phyloP scores from a whole-genome alignment of 768 basidiomycete species.

The Boletus rufocinnamomeus region DNA sequence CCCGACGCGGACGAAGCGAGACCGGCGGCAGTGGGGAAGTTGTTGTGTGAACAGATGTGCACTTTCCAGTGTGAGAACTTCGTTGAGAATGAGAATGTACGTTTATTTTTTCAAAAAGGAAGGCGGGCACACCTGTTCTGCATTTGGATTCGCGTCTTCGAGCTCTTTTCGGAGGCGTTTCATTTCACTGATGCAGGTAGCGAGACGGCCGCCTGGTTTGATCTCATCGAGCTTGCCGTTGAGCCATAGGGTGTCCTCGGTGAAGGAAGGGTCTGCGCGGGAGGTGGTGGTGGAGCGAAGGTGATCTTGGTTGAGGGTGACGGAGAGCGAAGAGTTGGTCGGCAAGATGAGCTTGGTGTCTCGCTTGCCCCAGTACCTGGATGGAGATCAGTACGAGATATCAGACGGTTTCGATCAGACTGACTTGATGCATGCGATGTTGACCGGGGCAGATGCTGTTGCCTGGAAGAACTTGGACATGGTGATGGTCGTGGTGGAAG shows the following conservation, averaged over 20 bases:
- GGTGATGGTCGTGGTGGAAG: conserved; percentile 23
- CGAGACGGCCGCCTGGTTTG: conserved; percentile 73
- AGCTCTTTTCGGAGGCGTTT: conserved; percentile 70
- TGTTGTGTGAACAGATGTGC: conserved; percentile 94
- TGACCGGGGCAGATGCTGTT: conserved; percentile 91
- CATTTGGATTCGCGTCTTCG: conserved; percentile 66
- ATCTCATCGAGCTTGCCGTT: conserved; percentile 93
- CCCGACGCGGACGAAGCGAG: conserved; percentile 97
- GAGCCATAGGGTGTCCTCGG: conserved; percentile 85
- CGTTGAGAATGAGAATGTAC: conserved; percentile 1
- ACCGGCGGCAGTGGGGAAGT: conserved; percentile 98
- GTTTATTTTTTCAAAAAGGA: background rate
- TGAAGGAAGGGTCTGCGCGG: conserved; percentile 74
- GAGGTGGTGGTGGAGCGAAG: conserved; percentile 93
- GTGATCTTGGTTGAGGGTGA: conserved; percentile 96
- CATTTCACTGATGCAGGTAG: conserved; percentile 87
- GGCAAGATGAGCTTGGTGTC: conserved; percentile 94
- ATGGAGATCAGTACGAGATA: conserved; percentile 9
- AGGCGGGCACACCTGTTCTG: conserved; percentile 57
- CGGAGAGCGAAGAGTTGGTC: conserved; percentile 97
- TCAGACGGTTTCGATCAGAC: conserved; percentile 17
- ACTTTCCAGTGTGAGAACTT: conserved; percentile 50
- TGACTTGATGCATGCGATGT: conserved; percentile 98
- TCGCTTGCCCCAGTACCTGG: conserved; percentile 98
- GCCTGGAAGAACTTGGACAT: conserved; percentile 73